phyloP scores from a whole-genome alignment of 2,329 filamentous ascomycete genomes.

The Cladosporium colombiae region DNA sequence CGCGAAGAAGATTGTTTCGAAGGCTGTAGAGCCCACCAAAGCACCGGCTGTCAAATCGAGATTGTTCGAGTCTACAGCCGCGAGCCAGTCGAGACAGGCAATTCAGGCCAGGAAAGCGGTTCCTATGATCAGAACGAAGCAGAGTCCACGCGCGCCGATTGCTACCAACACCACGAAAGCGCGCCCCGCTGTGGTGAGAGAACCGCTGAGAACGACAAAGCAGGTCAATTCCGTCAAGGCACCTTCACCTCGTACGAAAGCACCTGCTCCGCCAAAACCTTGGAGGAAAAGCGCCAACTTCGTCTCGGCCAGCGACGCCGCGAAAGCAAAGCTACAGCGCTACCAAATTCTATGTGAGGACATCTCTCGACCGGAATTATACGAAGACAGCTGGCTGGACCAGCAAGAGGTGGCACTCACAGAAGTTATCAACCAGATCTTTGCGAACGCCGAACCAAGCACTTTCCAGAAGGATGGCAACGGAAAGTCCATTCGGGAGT shows the following conservation, averaged over 20 bases:
- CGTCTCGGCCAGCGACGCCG: conserved; percentile 22
- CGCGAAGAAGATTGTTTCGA: neutral
- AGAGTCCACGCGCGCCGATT: conserved; percentile 7
- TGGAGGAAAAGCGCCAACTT: conserved; percentile 16
- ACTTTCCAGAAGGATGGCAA: neutral
- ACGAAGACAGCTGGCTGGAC: conserved; percentile 63
- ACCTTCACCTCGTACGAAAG: neutral
- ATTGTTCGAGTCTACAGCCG: conserved; percentile 28
- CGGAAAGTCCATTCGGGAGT: conserved; percentile 42
- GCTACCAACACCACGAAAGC: neutral
- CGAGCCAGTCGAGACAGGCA: conserved; percentile 19
- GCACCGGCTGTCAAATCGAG: conserved; percentile 22
- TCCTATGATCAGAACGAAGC: conserved; percentile 8
- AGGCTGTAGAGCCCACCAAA: neutral
- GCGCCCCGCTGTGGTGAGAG: neutral
- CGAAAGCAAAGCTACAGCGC: conserved; percentile 31
- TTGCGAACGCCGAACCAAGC: conserved; percentile 44
- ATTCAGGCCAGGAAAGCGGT: conserved; percentile 13
- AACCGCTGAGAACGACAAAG: neutral
- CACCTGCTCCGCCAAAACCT: conserved; percentile 9
- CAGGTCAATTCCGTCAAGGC: neutral
- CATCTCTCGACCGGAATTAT: conserved; percentile 57
- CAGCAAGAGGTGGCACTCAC: conserved; percentile 64
- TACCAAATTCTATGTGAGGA: conserved; percentile 58
- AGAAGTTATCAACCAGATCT: conserved; percentile 60